Evolutionary conservation across 1,284 basidiomycete genomes (phyloP).

Genomic region (Heterobasidion parviporum): DNA sequence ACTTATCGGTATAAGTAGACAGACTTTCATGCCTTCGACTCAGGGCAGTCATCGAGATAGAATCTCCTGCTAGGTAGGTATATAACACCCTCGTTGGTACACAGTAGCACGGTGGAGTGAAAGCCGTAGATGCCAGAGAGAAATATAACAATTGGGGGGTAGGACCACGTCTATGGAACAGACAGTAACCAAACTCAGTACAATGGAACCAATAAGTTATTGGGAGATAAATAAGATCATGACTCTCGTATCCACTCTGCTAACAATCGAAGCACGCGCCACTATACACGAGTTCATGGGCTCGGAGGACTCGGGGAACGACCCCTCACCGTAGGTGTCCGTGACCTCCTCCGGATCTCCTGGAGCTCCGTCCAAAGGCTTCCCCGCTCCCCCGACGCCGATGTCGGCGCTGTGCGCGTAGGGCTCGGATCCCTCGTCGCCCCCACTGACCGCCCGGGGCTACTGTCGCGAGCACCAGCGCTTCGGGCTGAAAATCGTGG

Average conservation of each 20-base stretch:
- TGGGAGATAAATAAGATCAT: background rate
- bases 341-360: slow-evolving; percentile 39
- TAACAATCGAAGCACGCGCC: background rate
- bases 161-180: background rate
- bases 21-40: too few relatives aligned
- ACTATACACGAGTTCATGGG: background rate
- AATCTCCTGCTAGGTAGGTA: too few relatives aligned
- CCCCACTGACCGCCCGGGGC: slow-evolving; percentile 22
- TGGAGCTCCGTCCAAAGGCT: slow-evolving; percentile 52
- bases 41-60: too few relatives aligned
- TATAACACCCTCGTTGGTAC: too few relatives aligned
- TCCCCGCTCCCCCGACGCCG: slow-evolving; percentile 15
- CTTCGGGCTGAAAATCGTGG: slow-evolving; percentile 21
- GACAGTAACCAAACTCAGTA: background rate
- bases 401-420: slow-evolving; percentile 27
- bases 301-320: background rate
- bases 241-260: background rate
- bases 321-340: slow-evolving; percentile 30
- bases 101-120: too few relatives aligned
- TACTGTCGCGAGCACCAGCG: slow-evolving; percentile 17
- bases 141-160: too few relatives aligned
- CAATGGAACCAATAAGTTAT: background rate
- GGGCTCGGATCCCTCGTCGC: slow-evolving; percentile 27
- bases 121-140: too few relatives aligned
- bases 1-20: too few relatives aligned